Evolutionary conservation across 352 stramenopile genomes (phyloP).

Genomic region (Phytophthora aleatoria): DNA sequence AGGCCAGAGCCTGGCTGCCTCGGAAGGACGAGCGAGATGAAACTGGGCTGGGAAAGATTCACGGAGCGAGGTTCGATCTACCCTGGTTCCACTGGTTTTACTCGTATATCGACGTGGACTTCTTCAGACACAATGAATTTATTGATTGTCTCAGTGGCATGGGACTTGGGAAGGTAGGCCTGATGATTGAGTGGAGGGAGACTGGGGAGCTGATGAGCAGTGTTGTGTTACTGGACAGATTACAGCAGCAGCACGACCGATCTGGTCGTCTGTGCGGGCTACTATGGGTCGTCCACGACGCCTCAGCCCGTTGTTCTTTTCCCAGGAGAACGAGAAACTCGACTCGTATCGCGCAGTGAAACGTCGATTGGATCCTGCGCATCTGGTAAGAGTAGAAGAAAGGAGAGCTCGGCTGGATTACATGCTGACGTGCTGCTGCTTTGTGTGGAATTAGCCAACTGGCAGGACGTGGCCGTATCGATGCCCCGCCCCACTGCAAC

Average conservation of each 20-base stretch:
- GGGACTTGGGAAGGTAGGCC: slow-evolving; percentile 58
- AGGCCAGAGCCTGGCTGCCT: slow-evolving; percentile 18
- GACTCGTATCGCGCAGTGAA: slow-evolving; percentile 60
- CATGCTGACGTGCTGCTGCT: slow-evolving; percentile 3
- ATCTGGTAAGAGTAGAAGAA: slow-evolving; percentile 16
- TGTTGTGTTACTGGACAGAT: slow-evolving; percentile 33
- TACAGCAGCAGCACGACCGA: slow-evolving; percentile 51
- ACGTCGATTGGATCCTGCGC: slow-evolving; percentile 19
- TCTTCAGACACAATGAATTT: slow-evolving; percentile 83
- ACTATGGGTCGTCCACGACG: slow-evolving; percentile 78
- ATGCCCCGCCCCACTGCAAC: slow-evolving; percentile 16
- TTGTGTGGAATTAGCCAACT: slow-evolving; percentile 19
- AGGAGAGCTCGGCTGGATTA: background rate
- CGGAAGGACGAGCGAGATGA: slow-evolving; percentile 11
- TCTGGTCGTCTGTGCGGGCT: slow-evolving; percentile 76
- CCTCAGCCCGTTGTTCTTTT: slow-evolving; percentile 68
- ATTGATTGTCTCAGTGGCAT: slow-evolving; percentile 70
- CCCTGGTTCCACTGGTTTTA: slow-evolving; percentile 79
- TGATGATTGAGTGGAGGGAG: background rate
- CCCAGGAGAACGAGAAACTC: slow-evolving; percentile 71
- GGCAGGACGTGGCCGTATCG: slow-evolving; percentile 33
- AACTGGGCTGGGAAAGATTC: slow-evolving; percentile 14
- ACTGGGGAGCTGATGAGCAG: background rate
- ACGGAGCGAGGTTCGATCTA: slow-evolving; percentile 49
- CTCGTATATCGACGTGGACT: slow-evolving; percentile 64